Conservation (phyloP, 371 early-diverging fungal species). For the Dichotomocladium elegans region DNA sequence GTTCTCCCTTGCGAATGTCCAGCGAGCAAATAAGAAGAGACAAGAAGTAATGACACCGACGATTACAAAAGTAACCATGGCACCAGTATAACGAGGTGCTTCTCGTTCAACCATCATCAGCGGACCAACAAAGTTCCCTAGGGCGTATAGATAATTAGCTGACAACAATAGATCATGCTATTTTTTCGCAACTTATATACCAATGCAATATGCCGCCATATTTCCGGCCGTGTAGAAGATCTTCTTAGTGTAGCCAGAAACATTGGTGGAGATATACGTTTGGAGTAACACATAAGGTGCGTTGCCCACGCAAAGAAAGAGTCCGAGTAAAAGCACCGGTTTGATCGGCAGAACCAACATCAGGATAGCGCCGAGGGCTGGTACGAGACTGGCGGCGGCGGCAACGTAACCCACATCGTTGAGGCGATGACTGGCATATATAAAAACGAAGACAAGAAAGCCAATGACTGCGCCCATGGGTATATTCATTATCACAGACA, state of each 20-base stretch:
- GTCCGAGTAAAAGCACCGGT: slow-evolving; percentile 5
- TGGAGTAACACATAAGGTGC: slow-evolving; percentile 9
- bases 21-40: slow-evolving; percentile 14
- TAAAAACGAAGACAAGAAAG: background rate
- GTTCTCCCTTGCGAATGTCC: slow-evolving; percentile 4
- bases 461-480: slow-evolving; percentile 7
- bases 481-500: slow-evolving; percentile 9
- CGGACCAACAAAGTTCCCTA: slow-evolving; percentile 18
- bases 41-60: slow-evolving; percentile 19
- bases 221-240: slow-evolving; percentile 12
- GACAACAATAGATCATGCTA: background rate
- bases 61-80: slow-evolving; percentile 18
- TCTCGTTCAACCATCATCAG: slow-evolving; percentile 15
- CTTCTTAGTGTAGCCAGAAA: slow-evolving; percentile 18
- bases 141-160: slow-evolving; percentile 1
- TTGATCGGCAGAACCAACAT: slow-evolving; percentile 3
- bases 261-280: slow-evolving; percentile 11
- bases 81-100: slow-evolving; percentile 11
- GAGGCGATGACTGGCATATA: background rate
- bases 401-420: slow-evolving; percentile 7
- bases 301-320: slow-evolving; percentile 6
- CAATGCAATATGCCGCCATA: slow-evolving; percentile 7
- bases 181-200: background rate
- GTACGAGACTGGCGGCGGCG: background rate
- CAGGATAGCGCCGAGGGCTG: slow-evolving; percentile 9